A percentile compares a stretch with the other conserved stretches of the same genome.
Evolutionary conservation across 805 yeast genomes (phyloP).

Genomic region (Nadsonia fulvescens): DNA sequence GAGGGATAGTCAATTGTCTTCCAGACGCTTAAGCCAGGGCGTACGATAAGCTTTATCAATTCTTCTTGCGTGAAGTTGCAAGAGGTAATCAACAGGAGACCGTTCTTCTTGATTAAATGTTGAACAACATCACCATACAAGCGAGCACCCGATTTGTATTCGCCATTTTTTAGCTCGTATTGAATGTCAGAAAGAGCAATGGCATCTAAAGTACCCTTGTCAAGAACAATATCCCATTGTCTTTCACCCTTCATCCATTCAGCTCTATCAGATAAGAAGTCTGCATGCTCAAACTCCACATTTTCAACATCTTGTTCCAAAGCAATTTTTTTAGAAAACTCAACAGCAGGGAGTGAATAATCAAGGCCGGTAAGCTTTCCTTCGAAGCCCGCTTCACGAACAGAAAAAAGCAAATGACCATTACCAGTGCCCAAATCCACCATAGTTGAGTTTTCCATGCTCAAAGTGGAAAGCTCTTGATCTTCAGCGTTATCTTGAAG

Average conservation of each 20-base stretch:
- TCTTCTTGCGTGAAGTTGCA: slow-evolving; percentile 87
- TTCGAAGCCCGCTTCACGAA: slow-evolving; percentile 44
- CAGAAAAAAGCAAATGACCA: slow-evolving; percentile 67
- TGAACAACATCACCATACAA: slow-evolving; percentile 45
- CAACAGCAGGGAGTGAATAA: slow-evolving; percentile 65
- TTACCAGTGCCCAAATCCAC: slow-evolving; percentile 92
- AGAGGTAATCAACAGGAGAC: slow-evolving; percentile 59
- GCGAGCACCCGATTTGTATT: slow-evolving; percentile 12
- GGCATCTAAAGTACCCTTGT: slow-evolving; percentile 95
- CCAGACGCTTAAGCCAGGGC: slow-evolving; percentile 36
- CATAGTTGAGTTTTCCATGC: slow-evolving; percentile 20
- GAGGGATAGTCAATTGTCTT: slow-evolving; percentile 57
- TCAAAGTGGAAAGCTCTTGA: slow-evolving; percentile 10
- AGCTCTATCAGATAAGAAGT: slow-evolving; percentile 33
- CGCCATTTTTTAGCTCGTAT: slow-evolving; percentile 23
- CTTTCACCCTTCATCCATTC: slow-evolving; percentile 18
- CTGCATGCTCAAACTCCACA: slow-evolving; percentile 46
- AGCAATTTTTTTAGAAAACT: slow-evolving; percentile 51
- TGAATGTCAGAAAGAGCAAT: slow-evolving; percentile 62
- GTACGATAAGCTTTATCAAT: slow-evolving; percentile 34
- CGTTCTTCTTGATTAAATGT: slow-evolving; percentile 34
- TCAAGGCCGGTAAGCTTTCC: slow-evolving; percentile 61
- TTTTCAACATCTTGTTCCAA: slow-evolving; percentile 12
- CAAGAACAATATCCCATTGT: slow-evolving; percentile 59
- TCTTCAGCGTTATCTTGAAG: slow-evolving; percentile 28